These are phyloP conservation scores for Cladosporium sp. DNA, from an alignment of 2,329 filamentous ascomycete species.

Conservation along the genomic window DNA sequence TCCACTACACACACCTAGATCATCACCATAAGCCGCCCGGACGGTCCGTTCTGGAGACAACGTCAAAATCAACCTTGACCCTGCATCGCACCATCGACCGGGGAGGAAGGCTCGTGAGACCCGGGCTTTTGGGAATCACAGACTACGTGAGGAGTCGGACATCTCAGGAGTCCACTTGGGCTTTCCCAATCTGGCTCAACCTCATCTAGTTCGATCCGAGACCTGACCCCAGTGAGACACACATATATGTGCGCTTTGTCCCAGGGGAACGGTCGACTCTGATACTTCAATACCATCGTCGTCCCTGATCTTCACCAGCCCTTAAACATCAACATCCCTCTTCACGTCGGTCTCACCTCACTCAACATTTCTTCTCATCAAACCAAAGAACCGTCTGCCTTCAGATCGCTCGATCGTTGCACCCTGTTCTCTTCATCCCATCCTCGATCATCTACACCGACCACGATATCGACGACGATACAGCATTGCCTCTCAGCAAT, in stretches of 20 bases:
- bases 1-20: conserved; percentile 4
- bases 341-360: conserved; percentile 12
- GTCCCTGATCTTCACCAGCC: conserved; percentile 13
- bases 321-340: conserved; percentile 10
- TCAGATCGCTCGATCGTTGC: conserved; percentile 11
- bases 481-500: not conserved
- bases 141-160: conserved; percentile 6
- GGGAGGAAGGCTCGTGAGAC: conserved; percentile 10
- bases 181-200: conserved; percentile 1
- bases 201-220: conserved; percentile 12
- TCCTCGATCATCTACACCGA: not conserved
- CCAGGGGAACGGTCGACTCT: conserved; percentile 10
- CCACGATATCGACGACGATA: not conserved
- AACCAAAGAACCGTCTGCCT: conserved; percentile 9
- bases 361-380: conserved; percentile 11
- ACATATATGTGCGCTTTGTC: conserved; percentile 12
- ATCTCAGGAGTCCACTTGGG: conserved; percentile 9
- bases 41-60: conserved; percentile 9
- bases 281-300: conserved; percentile 9
- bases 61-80: conserved; percentile 5
- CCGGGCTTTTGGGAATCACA: conserved; percentile 8
- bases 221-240: conserved; percentile 10
- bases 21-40: conserved; percentile 2
- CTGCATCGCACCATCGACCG: conserved; percentile 12
- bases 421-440: not conserved